Percentiles rank a stretch among this genome's conserved stretches.
These are phyloP conservation scores for Globisporangium radiosum DNA, from an alignment of 352 stramenopile genomes.

Conservation along the genomic window DNA sequence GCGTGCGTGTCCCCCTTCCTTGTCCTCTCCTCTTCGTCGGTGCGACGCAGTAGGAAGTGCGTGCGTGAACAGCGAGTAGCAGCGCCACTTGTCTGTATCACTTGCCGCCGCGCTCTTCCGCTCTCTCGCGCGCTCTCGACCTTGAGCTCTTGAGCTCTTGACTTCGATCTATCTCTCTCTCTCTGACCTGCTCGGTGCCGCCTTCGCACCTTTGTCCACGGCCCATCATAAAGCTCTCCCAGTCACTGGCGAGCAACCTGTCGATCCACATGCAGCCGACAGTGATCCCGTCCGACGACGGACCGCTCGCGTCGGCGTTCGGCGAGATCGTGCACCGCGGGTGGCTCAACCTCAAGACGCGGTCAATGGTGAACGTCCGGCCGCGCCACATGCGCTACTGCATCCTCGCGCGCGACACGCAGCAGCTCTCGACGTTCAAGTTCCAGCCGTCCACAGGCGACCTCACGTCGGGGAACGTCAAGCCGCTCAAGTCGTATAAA, in stretches of 20 bases:
- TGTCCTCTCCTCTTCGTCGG: too few relatives aligned
- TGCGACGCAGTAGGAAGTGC: too few relatives aligned
- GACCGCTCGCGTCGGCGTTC: slow-evolving; percentile 42
- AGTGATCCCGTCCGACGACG: slow-evolving; percentile 43
- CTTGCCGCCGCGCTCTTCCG: too few relatives aligned
- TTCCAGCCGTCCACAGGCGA: slow-evolving; percentile 77
- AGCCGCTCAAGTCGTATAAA: slow-evolving; percentile 63
- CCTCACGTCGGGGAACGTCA: slow-evolving; percentile 42
- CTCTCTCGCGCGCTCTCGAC: too few relatives aligned
- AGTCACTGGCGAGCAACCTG: slow-evolving; percentile 8
- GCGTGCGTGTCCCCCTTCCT: too few relatives aligned
- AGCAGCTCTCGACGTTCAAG: slow-evolving; percentile 77
- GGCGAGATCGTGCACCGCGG: slow-evolving; percentile 71
- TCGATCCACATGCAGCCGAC: slow-evolving; percentile 45
- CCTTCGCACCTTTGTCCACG: neutral
- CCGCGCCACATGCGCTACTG: slow-evolving; percentile 83
- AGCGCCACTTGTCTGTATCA: too few relatives aligned
- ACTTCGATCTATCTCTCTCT: neutral
- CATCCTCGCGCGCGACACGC: slow-evolving; percentile 58
- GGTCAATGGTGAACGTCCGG: slow-evolving; percentile 80
- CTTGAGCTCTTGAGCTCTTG: neutral
- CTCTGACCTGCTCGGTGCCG: neutral
- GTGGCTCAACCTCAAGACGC: slow-evolving; percentile 85
- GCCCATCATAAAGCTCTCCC: slow-evolving; percentile 16
- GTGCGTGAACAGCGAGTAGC: too few relatives aligned